Evolutionary conservation across 345 rosid species (phyloP), one percentile per base, ranked within the genome.

Genomic region (Melaleuca alternifolia): DNA sequence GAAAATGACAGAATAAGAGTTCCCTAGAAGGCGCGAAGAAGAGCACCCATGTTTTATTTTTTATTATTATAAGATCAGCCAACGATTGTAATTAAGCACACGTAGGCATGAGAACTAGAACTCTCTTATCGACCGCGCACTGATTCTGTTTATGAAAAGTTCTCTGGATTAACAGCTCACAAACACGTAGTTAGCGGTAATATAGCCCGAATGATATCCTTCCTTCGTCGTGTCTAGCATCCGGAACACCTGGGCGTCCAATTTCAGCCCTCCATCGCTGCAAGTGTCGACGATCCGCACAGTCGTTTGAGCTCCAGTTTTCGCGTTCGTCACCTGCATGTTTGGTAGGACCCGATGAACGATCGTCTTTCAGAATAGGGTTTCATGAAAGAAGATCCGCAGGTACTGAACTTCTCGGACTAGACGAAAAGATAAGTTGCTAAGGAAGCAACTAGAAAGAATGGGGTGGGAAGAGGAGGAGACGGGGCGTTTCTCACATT

Each of bases 241-340:
- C 11, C 14, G 62, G 88, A 93, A 93, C 59, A 92, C 88, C 5
- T 20, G 86, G 0, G 52, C 89, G 33, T 94, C 96, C 88, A 93
- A 85, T 83, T 93, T 94, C 26, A 93, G 86, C 16, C 96, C 96
- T 30, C 93, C 94, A 71, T 90, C 91, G 84, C 89, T 85, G 77
- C 95, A 94, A 82, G 90, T 92, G 84, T 92, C 93, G 44, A 94
- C 92, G 59, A 94, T 94, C 88, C 94, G 89, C 83, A 88, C 95
- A 3, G 89, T 93, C 33, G 85, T 85, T 53, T 87, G 86, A 30
- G 92, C 37, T 85, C 91, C 87, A 0, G 93, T 94, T 62, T 56
- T 90, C 44, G 87, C 87, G 61, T 94, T 93, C 5, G 91, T 93
- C 51, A 94, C 92, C 96, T 93, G 91, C 85, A 53, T 53, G 18